phyloP scores from a whole-genome alignment of 805 yeast species.

The Ogataea trehaloabstinens region DNA sequence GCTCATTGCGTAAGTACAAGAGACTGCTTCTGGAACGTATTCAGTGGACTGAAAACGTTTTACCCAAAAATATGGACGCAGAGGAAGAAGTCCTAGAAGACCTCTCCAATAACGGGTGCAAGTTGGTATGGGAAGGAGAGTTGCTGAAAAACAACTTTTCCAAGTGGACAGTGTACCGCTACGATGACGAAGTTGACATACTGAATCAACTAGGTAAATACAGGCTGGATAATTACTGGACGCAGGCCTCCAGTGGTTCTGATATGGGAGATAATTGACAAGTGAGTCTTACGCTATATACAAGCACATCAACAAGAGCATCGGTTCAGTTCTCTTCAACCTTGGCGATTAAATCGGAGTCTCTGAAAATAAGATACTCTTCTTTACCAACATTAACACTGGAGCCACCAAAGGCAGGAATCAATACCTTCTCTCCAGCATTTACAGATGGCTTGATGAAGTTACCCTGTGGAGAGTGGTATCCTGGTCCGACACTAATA shows the following conservation, averaged over 20 bases:
- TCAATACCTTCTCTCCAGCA: conserved; percentile 91
- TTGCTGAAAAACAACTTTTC: conserved; percentile 51
- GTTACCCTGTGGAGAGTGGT: conserved; percentile 71
- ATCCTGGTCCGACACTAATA: conserved; percentile 94
- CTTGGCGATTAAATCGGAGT: conserved; percentile 92
- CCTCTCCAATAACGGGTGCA: conserved; percentile 43
- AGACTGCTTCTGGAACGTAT: conserved; percentile 61
- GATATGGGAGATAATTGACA: background rate
- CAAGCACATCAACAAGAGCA: too few species aligned
- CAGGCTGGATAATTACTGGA: conserved; percentile 60
- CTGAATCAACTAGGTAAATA: conserved; percentile 47
- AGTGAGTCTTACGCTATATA: conserved; percentile 6
- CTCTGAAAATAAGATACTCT: conserved; percentile 65
- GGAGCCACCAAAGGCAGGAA: conserved; percentile 93
- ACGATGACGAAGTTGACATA: conserved; percentile 51
- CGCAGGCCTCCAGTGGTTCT: conserved; percentile 33
- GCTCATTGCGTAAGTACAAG: conserved; percentile 59
- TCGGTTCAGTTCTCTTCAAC: conserved; percentile 71
- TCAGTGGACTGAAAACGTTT: conserved; percentile 60
- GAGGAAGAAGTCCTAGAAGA: conserved; percentile 30
- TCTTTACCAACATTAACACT: conserved; percentile 79
- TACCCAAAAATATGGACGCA: conserved; percentile 28
- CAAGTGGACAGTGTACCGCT: conserved; percentile 66
- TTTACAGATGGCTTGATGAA: conserved; percentile 70
- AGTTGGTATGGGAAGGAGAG: conserved; percentile 71